Conservation (phyloP, 2,329 filamentous ascomycete species). For the Thielaviopsis ethacetica region DNA sequence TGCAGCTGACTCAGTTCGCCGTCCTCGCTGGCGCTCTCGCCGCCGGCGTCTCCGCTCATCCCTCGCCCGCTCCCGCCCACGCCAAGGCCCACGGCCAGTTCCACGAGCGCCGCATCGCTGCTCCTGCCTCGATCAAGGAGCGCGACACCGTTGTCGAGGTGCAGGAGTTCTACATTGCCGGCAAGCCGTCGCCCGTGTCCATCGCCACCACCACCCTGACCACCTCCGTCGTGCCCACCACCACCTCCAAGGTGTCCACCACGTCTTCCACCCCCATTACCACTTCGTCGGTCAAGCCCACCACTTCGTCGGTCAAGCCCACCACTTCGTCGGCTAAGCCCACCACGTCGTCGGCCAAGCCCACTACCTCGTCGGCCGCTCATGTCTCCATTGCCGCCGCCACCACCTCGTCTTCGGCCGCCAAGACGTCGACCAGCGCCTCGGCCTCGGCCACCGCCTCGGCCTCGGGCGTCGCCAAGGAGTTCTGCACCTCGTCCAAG, state of each 20-base stretch:
- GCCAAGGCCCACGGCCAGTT: slow-evolving; percentile 21
- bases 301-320: neutral
- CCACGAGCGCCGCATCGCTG: slow-evolving; percentile 18
- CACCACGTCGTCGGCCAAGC: neutral
- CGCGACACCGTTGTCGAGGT: slow-evolving; percentile 1
- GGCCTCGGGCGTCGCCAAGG: slow-evolving; percentile 7
- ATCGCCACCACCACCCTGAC: slow-evolving; percentile 15
- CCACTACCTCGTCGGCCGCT: too few relatives aligned
- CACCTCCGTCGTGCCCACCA: slow-evolving; percentile 10
- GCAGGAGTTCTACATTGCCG: slow-evolving; percentile 20
- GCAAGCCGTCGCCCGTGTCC: slow-evolving; percentile 18
- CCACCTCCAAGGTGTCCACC: slow-evolving; percentile 6
- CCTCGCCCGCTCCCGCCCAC: slow-evolving; percentile 20
- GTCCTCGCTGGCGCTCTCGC: slow-evolving; percentile 24
- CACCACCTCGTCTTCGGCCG: slow-evolving; percentile 15
- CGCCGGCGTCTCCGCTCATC: slow-evolving; percentile 24
- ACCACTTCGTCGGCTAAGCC: neutral
- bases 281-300: neutral
- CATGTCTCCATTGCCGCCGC: too few relatives aligned
- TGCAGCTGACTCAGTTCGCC: slow-evolving; percentile 26
- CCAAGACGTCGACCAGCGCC: slow-evolving; percentile 11
- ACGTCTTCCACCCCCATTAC: neutral
- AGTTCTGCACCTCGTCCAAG: slow-evolving; percentile 20
- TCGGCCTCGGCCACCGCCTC: neutral
- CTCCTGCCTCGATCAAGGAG: slow-evolving; percentile 13